These are phyloP conservation scores for Ophiocordyceps australis DNA, from an alignment of 2,329 filamentous ascomycete species.

Conservation along the genomic window DNA sequence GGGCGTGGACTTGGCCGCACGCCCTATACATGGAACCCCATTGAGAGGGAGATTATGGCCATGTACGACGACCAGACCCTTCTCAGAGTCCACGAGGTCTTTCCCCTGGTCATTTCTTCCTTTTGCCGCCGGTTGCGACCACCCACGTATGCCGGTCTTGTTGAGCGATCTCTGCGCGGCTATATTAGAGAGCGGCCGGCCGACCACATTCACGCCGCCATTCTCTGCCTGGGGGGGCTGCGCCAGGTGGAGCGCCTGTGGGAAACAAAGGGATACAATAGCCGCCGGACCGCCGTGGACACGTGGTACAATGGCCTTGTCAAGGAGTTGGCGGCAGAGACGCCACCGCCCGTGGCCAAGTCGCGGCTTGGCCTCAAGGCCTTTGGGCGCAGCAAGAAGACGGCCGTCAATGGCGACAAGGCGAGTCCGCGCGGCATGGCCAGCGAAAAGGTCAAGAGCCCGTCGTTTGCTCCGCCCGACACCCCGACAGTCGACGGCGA, in stretches of 20 bases:
- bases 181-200: conserved; percentile 44
- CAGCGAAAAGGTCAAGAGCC: conserved; percentile 9
- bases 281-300: conserved; percentile 38
- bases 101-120: conserved; percentile 44
- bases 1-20: conserved; percentile 30
- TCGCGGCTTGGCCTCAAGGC: conserved; percentile 31
- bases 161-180: conserved; percentile 43
- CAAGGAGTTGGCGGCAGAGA: conserved; percentile 19
- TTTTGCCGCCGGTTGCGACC: conserved; percentile 44
- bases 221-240: conserved; percentile 41
- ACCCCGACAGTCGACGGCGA: conserved; percentile 10
- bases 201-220: conserved; percentile 43
- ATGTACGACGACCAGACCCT: conserved; percentile 48
- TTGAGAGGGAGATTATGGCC: conserved; percentile 41
- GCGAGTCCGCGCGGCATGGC: conserved; percentile 6
- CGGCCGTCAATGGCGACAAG: conserved; percentile 10
- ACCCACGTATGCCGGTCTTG: conserved; percentile 43
- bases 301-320: conserved; percentile 36
- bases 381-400: conserved; percentile 40
- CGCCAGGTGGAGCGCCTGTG: conserved; percentile 45
- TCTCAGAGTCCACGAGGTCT: conserved; percentile 44
- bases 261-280: conserved; percentile 49
- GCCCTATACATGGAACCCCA: conserved; percentile 43
- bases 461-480: conserved; percentile 12
- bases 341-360: conserved; percentile 27